Conservation (phyloP, 1,284 basidiomycete genomes). For the Tilletiaria anomala region DNA sequence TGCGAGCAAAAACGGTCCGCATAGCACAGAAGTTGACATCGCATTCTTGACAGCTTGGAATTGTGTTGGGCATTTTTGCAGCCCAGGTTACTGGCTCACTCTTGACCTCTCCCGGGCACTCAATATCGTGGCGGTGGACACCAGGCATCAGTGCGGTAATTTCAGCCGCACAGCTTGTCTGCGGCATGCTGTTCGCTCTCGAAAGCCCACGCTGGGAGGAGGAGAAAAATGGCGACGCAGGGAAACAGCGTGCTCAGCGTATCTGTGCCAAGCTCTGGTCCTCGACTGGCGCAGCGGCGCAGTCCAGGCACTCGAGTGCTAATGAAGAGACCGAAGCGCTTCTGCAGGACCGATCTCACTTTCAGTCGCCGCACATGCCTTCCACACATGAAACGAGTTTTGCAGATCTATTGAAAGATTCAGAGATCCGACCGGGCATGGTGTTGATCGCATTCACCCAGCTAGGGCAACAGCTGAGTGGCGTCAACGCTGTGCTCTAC, state of each 20-base stretch:
- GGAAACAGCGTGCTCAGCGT: slow-evolving; percentile 5
- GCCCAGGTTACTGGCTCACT: slow-evolving; percentile 39
- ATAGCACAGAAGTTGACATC: no score
- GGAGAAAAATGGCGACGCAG: slow-evolving; percentile 5
- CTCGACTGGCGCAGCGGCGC: background rate
- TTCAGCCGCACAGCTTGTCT: slow-evolving; percentile 37
- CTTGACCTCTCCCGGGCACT: slow-evolving; percentile 4
- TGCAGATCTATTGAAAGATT: no score
- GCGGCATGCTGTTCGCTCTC: slow-evolving; percentile 11
- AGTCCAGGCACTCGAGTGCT: background rate
- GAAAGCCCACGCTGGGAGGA: slow-evolving; percentile 30
- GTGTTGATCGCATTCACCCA: slow-evolving; percentile 25
- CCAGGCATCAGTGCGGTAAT: slow-evolving; percentile 30
- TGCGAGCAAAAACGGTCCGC: no score
- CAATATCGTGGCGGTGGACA: slow-evolving; percentile 39
- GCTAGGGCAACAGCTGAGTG: slow-evolving; percentile 30
- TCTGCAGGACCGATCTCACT: slow-evolving; percentile 6
- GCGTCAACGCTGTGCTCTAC: slow-evolving; percentile 10
- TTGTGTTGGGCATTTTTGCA: slow-evolving; percentile 34
- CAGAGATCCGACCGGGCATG: slow-evolving; percentile 14
- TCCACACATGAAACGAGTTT: background rate
- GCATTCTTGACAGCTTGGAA: no score
- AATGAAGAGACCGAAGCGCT: background rate
- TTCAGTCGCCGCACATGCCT: background rate
- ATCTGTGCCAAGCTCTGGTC: slow-evolving; percentile 13